These are phyloP conservation scores for Cicer pinnatifidum DNA, from an alignment of 306 rosid species.

Conservation along the genomic window DNA sequence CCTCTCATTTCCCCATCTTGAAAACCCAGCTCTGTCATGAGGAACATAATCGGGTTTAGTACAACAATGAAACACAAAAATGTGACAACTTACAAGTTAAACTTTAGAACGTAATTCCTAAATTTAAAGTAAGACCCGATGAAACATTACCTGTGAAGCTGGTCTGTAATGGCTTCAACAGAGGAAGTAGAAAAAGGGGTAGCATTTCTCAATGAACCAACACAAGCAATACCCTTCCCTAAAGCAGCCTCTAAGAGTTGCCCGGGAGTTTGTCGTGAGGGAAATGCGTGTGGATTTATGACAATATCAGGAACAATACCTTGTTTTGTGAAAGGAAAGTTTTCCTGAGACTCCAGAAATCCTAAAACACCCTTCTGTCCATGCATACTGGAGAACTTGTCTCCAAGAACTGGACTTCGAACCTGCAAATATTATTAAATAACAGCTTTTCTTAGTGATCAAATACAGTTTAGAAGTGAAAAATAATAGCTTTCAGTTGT, in stretches of 20 bases:
- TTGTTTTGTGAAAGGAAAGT: conserved; percentile 87
- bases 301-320: conserved; percentile 98
- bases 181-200: conserved; percentile 91
- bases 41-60: conserved; percentile 23
- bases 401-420: conserved; percentile 93
- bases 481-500: conserved; percentile 29
- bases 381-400: conserved; percentile 98
- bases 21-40: conserved; percentile 79
- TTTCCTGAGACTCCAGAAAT: conserved; percentile 86
- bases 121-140: background rate
- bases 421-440: conserved; percentile 57
- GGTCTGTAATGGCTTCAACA: conserved; percentile 78
- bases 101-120: conserved; percentile 25
- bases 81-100: background rate
- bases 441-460: conserved; percentile 25
- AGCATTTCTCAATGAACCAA: conserved; percentile 66
- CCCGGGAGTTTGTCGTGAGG: conserved; percentile 96
- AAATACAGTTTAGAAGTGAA: conserved; percentile 8
- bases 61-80: conserved; percentile 4
- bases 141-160: conserved; percentile 78
- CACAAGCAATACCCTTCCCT: conserved; percentile 91
- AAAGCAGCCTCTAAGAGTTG: conserved; percentile 96
- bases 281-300: conserved; percentile 97
- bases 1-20: conserved; percentile 90
- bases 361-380: conserved; percentile 99